Evolutionary conservation across 1,284 basidiomycete species (phyloP).

Genomic region (Puccinia novopanici): DNA sequence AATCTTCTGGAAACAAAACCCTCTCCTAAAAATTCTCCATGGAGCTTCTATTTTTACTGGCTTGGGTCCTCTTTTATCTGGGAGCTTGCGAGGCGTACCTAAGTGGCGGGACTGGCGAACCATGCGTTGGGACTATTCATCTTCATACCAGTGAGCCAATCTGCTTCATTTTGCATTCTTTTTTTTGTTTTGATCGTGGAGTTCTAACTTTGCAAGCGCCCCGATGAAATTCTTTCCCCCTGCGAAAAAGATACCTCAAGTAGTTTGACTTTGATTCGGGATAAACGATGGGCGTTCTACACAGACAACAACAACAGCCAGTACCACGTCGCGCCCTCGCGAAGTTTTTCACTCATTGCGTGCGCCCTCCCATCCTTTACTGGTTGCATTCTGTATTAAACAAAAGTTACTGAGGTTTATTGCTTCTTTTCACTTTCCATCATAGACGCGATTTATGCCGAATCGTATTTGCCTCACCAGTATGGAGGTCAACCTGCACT

Average conservation of each 20-base stretch:
- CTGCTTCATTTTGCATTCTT: neutral
- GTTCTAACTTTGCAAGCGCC: neutral
- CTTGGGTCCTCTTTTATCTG: conserved; percentile 15
- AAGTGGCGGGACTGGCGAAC: conserved; percentile 18
- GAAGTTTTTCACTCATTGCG: conserved; percentile 39
- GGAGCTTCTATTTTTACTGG: conserved; percentile 4
- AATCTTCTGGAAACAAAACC: neutral
- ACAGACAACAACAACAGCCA: conserved; percentile 33
- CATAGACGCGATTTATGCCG: conserved; percentile 34
- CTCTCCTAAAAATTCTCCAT: neutral
- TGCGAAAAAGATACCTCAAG: conserved; percentile 17
- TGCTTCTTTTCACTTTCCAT: neutral
- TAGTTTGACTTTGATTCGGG: conserved; percentile 28
- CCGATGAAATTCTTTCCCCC: neutral
- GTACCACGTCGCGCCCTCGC: conserved; percentile 25
- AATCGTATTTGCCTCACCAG: conserved; percentile 30
- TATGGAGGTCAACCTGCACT: conserved; percentile 23
- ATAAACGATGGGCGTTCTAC: conserved; percentile 39
- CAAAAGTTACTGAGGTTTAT: neutral
- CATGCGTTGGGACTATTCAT: conserved; percentile 33
- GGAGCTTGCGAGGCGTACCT: conserved; percentile 30
- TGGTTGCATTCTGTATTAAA: no score
- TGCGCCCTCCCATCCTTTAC: neutral
- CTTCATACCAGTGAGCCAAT: conserved; percentile 26
- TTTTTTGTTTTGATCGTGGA: neutral